A percentile compares a stretch with the other conserved stretches of the same genome.
phyloP scores from a whole-genome alignment of 2,329 filamentous ascomycete genomes.

The Bimuria novae-zelandiae region DNA sequence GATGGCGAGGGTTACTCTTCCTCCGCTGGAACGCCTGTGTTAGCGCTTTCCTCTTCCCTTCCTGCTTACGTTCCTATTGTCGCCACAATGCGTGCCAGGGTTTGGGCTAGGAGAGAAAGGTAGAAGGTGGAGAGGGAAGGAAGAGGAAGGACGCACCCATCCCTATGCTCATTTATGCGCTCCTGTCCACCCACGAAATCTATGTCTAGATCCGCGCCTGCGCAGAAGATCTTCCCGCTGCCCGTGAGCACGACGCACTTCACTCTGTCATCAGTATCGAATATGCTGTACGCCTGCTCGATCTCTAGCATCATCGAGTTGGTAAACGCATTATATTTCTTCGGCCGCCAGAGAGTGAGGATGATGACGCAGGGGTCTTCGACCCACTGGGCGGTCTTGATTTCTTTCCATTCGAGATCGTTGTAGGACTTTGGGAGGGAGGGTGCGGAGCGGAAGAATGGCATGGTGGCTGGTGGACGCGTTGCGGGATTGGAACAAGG shows the following conservation, averaged over 20 bases:
- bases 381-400: constrained; percentile 49
- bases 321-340: constrained; percentile 72
- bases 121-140: not conserved
- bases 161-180: constrained; percentile 55
- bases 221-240: constrained; percentile 58
- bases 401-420: constrained; percentile 46
- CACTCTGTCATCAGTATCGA: constrained; percentile 60
- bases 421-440: constrained; percentile 48
- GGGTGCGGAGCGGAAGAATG: constrained; percentile 6
- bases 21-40: too few species aligned
- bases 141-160: constrained; percentile 49
- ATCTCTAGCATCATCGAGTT: constrained; percentile 66
- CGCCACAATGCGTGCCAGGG: too few species aligned
- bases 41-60: too few species aligned
- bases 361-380: constrained; percentile 61
- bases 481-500: not conserved
- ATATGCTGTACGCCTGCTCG: constrained; percentile 56
- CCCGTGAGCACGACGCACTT: constrained; percentile 61
- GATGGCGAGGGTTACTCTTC: constrained; percentile 57
- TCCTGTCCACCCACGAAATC: constrained; percentile 54
- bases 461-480: not conserved
- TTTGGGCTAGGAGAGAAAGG: too few species aligned
- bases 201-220: constrained; percentile 60
- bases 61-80: too few species aligned
- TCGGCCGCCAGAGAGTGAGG: constrained; percentile 67